Conservation (phyloP, 2,329 filamentous ascomycete genomes). For the Fusarium vanettenii region DNA sequence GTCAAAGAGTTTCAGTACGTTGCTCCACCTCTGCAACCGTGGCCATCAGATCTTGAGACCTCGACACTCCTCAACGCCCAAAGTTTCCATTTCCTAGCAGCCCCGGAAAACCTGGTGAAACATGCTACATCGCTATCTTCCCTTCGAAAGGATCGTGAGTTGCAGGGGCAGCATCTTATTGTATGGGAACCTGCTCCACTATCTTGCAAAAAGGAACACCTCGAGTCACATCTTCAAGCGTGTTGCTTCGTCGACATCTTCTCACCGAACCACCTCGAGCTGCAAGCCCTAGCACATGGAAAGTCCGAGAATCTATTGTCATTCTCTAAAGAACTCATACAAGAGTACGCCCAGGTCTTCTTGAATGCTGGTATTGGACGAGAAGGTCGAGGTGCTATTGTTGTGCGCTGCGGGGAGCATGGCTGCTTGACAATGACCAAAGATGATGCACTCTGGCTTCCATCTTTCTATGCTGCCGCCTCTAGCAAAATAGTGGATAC, state of each 20-base stretch:
- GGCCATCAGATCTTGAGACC: not conserved
- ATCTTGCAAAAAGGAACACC: not conserved
- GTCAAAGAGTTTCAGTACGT: not conserved
- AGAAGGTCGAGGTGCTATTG: not conserved
- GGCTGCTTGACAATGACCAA: not conserved
- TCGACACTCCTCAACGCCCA: not conserved
- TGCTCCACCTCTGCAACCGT: not conserved
- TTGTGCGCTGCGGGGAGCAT: constrained; percentile 1
- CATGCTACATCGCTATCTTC: not conserved
- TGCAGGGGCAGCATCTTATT: not conserved
- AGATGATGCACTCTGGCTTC: not conserved
- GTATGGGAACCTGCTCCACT: not conserved
- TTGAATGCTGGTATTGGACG: not conserved
- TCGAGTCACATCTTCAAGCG: not conserved
- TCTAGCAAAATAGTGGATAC: not conserved
- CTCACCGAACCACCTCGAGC: not conserved
- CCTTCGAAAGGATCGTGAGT: not conserved
- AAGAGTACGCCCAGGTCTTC: not conserved
- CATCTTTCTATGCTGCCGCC: not conserved
- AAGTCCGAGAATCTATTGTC: not conserved
- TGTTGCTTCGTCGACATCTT: not conserved
- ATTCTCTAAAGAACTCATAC: not conserved
- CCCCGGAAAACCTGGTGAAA: not conserved
- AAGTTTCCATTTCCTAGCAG: not conserved
- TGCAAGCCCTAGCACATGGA: not conserved